Conservation (phyloP, 345 rosid species). For the Citrus inodora region DNA sequence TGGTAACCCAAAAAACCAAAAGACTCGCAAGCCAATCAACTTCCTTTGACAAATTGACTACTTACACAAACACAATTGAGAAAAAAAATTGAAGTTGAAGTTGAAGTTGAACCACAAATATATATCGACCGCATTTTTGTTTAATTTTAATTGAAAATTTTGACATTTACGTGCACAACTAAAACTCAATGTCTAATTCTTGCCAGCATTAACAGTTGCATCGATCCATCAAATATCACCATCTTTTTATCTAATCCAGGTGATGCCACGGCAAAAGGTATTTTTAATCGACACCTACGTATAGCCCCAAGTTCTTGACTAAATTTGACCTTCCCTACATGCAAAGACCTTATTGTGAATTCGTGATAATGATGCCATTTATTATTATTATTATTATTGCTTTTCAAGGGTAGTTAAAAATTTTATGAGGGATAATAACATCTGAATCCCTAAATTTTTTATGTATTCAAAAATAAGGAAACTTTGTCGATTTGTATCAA, state of each 20-base stretch:
- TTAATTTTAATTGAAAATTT: background rate
- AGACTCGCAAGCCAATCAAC: background rate
- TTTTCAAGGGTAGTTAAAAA: too few species aligned
- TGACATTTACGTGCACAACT: slow-evolving; percentile 21
- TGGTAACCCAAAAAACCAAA: background rate
- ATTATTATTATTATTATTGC: too few species aligned
- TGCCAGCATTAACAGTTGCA: background rate
- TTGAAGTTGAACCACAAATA: slow-evolving; percentile 11
- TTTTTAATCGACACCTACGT: background rate
- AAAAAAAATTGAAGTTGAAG: background rate
- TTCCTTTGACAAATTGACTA: background rate
- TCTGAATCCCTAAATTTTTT: too few species aligned
- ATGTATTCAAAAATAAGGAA: too few species aligned
- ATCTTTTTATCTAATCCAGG: background rate
- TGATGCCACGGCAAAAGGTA: background rate
- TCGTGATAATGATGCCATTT: background rate
- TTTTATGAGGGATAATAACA: too few species aligned
- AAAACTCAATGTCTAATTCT: background rate
- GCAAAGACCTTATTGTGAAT: background rate
- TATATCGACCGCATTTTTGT: background rate
- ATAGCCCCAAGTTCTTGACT: background rate
- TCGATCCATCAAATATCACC: background rate
- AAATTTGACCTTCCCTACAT: background rate
- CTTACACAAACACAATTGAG: background rate
- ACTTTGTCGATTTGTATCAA: too few species aligned